phyloP scores from a whole-genome alignment of 2,329 filamentous ascomycete species.

The Hypoxylon sp. region DNA sequence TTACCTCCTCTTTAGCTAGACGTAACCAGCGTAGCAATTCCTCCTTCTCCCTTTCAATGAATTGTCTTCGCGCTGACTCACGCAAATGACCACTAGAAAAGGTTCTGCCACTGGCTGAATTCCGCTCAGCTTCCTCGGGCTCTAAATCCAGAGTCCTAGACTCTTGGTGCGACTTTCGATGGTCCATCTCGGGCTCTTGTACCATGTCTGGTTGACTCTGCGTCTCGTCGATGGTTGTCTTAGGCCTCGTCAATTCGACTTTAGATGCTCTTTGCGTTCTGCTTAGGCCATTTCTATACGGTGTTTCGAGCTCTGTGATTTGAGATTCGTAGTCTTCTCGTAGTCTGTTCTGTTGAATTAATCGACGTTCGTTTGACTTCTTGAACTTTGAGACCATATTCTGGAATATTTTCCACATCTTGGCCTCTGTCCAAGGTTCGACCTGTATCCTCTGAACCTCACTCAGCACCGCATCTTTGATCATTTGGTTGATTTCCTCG shows the following conservation, averaged over 20 bases:
- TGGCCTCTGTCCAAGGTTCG: background rate
- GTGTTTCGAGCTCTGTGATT: background rate
- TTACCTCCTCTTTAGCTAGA: background rate
- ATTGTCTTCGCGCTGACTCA: conserved; percentile 7
- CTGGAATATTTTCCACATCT: conserved; percentile 5
- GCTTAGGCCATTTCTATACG: background rate
- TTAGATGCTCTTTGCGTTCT: background rate
- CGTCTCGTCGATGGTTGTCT: background rate
- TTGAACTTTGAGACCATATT: background rate
- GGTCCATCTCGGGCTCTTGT: background rate
- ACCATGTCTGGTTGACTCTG: background rate
- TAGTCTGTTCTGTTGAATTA: background rate
- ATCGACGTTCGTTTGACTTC: background rate
- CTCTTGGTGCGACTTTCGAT: background rate
- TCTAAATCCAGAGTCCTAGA: background rate
- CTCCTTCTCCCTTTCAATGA: background rate
- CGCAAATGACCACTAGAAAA: background rate
- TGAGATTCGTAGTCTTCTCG: conserved; percentile 3
- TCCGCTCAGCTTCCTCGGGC: background rate
- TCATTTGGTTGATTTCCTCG: background rate
- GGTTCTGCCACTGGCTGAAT: background rate
- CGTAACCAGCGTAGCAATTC: conserved; percentile 4
- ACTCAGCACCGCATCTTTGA: background rate
- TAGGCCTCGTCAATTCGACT: background rate
- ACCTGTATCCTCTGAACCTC: background rate